A percentile compares a stretch with the other conserved stretches of the same genome.
Evolutionary conservation across 192 early-diverging fungal species (phyloP).

Genomic region (Kickxella alabastrina): DNA sequence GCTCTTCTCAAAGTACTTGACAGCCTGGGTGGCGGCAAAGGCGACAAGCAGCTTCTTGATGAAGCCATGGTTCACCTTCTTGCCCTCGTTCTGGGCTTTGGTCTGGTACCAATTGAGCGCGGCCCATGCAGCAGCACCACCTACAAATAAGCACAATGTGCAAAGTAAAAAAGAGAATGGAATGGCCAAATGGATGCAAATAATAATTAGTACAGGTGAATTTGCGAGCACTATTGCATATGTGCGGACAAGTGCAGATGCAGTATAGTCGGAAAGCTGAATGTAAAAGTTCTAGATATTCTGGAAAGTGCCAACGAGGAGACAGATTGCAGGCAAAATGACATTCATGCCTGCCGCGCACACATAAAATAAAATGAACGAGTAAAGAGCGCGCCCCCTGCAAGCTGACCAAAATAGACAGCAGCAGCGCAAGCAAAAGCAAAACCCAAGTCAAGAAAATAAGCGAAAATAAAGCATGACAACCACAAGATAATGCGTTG

Average conservation of each 20-base stretch:
- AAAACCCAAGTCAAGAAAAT: neutral
- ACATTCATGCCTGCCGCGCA: too few species aligned
- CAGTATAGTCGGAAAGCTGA: too few species aligned
- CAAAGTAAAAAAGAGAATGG: neutral
- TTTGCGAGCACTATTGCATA: too few species aligned
- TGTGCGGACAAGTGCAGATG: neutral
- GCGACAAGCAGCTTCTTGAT: constrained; percentile 48
- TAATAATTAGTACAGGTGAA: too few species aligned
- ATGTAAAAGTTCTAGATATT: too few species aligned
- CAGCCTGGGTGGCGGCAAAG: constrained; percentile 43
- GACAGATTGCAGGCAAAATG: too few species aligned
- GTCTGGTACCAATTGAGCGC: constrained; percentile 51
- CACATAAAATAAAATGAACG: neutral
- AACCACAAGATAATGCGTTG: too few species aligned
- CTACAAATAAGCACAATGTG: constrained; percentile 10
- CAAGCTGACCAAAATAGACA: neutral
- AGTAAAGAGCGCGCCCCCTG: neutral
- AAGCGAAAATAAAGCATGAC: neutral
- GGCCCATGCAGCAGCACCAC: constrained; percentile 50
- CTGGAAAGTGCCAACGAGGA: too few species aligned
- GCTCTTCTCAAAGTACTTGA: constrained; percentile 49
- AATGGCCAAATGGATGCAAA: neutral
- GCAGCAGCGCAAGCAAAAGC: neutral
- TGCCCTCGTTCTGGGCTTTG: constrained; percentile 38
- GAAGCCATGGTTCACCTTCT: constrained; percentile 41